Percentiles rank a stretch among this genome's conserved stretches.
phyloP scores from a whole-genome alignment of 2,329 filamentous ascomycete genomes.

The Coniochaeta hoffmannii region DNA sequence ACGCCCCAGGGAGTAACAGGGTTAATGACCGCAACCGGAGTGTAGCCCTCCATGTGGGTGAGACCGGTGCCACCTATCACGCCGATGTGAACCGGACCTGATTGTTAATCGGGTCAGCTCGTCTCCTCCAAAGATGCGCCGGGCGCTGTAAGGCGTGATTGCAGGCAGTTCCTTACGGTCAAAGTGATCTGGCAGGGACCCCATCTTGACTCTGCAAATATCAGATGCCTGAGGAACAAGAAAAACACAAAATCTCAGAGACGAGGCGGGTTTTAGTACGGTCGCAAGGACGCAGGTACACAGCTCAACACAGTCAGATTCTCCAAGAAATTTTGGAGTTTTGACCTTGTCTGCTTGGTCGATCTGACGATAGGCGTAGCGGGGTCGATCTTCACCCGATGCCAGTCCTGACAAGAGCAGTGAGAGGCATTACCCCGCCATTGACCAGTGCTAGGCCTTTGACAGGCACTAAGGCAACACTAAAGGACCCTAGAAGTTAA shows the following conservation, averaged over 20 bases:
- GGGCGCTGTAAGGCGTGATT: not conserved
- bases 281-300: not conserved
- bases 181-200: conserved; percentile 49
- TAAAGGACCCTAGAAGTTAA: not conserved
- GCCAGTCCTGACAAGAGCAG: not conserved
- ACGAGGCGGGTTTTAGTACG: not conserved
- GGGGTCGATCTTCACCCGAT: not conserved
- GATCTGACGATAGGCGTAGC: not conserved
- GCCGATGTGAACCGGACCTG: conserved; percentile 71
- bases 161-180: conserved; percentile 37
- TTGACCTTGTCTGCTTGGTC: not conserved
- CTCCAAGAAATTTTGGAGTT: not conserved
- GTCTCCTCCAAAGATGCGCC: not conserved
- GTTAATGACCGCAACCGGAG: conserved; percentile 70
- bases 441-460: not conserved
- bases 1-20: conserved; percentile 81
- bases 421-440: not conserved
- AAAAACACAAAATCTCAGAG: not conserved
- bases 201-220: conserved; percentile 15
- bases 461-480: not conserved
- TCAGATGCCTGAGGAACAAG: not conserved
- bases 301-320: not conserved
- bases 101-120: conserved; percentile 4
- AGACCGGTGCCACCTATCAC: conserved; percentile 93
- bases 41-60: conserved; percentile 78